These are phyloP conservation scores for Neohortaea acidophila DNA, from an alignment of 495 filamentous ascomycete species.

Conservation along the genomic window DNA sequence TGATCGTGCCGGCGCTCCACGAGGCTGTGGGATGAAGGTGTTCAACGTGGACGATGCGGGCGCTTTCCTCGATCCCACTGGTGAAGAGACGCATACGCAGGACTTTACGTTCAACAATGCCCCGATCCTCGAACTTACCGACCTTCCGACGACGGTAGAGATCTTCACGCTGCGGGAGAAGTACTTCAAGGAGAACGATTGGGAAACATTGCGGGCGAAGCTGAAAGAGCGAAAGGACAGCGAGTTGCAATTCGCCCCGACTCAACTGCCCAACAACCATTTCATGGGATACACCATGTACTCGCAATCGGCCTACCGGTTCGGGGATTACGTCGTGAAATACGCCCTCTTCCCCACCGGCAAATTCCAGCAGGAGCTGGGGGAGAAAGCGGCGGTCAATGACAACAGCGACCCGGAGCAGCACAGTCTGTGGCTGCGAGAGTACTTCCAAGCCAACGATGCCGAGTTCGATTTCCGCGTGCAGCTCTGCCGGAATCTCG, in stretches of 20 bases:
- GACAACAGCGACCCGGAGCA: slow-evolving; percentile 28
- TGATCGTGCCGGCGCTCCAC: slow-evolving; percentile 26
- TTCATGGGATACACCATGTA: slow-evolving; percentile 31
- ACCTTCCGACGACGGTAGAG: slow-evolving; percentile 31
- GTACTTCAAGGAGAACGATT: slow-evolving; percentile 25
- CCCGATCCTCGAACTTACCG: slow-evolving; percentile 31
- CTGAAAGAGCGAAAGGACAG: slow-evolving; percentile 28
- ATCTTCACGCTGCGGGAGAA: slow-evolving; percentile 31
- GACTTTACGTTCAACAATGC: slow-evolving; percentile 35
- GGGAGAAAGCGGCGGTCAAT: slow-evolving; percentile 28
- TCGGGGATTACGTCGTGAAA: slow-evolving; percentile 33
- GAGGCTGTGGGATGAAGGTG: slow-evolving; percentile 34
- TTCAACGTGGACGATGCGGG: slow-evolving; percentile 27
- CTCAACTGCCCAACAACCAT: slow-evolving; percentile 30
- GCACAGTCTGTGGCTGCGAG: slow-evolving; percentile 25
- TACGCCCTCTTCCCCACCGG: slow-evolving; percentile 29
- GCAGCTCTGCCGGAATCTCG: slow-evolving; percentile 31
- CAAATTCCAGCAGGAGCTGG: slow-evolving; percentile 29
- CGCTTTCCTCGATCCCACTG: slow-evolving; percentile 25
- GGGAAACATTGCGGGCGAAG: slow-evolving; percentile 28
- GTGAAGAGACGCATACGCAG: slow-evolving; percentile 25
- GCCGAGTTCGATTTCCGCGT: slow-evolving; percentile 32
- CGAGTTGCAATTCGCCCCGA: slow-evolving; percentile 28
- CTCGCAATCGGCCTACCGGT: slow-evolving; percentile 34
- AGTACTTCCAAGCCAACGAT: slow-evolving; percentile 29